Base-by-base conservation (phyloP, 1,139 yeast species). In the Candida glucosophila region DNA sequence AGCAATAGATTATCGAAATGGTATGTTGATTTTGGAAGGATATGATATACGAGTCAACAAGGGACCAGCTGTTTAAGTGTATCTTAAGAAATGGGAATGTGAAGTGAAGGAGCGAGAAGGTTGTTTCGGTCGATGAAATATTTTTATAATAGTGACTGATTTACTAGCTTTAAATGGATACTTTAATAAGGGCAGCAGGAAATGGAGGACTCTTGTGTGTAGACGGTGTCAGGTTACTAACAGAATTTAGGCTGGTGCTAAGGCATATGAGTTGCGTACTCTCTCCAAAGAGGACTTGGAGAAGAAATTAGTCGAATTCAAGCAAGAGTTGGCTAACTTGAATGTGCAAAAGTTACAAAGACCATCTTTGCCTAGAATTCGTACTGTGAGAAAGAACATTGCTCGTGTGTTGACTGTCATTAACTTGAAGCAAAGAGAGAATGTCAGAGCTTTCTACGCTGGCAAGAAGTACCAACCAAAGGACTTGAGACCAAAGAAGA, bases 401-500 rank as follows among this genome's bases (percentile, higher is more conserved):
- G 98, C 98, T 56, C 86, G 92, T 67, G 94, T 88, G 55, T 81
- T 90, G 68, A 92, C 98, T 50, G 73, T 88, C 68, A 85, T 90
- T 73, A 88, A 83, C 90, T 76, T 77, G 56, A 85, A 82, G 75
- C 95, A 86, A 73, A 88, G 98, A 73, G 88, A 80, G 47, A 78
- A 81, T 52, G 95, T 85, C 62, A 83, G 83, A 68, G 93, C 81
- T 60, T 80, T 82, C 77, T 88, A 86, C 90, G 75, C 76, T 50
- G 94, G 88, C 70, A 86, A 86, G 79, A 88, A 86, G 73, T 82
- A 77, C 78, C 75, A 78, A 65, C 98, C 98, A 74, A 88, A 88
- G 77, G 97, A 88, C 66, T 78, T 90, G 71, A 90, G 97, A 75
- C 95, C 85, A 57, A 90, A 90, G 88, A 83, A 90, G 81, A 90